Conservation (phyloP, 2,329 filamentous ascomycete genomes). For the Phaeophleospora eucalypticola region DNA sequence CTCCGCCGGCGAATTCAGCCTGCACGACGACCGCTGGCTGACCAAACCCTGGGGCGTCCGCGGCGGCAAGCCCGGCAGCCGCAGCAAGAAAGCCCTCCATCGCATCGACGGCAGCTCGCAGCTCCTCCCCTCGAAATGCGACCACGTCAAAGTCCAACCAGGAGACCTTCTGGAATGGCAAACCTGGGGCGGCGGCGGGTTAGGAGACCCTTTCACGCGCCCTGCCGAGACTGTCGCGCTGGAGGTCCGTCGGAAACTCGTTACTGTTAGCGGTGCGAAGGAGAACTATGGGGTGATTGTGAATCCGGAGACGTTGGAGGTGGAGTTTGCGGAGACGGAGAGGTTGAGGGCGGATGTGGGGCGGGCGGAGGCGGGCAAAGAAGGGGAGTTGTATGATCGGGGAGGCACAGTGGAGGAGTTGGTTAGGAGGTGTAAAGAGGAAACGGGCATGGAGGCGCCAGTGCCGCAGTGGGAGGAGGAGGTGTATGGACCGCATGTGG, state of each 20-base stretch:
- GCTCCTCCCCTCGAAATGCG: conserved; percentile 22
- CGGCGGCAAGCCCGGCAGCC: conserved; percentile 24
- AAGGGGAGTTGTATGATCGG: conserved; percentile 18
- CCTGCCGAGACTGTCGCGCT: conserved; percentile 25
- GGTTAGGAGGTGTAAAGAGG: conserved; percentile 20
- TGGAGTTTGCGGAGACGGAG: conserved; percentile 21
- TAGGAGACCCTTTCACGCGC: conserved; percentile 23
- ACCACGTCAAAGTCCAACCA: conserved; percentile 26
- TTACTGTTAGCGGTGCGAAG: conserved; percentile 21
- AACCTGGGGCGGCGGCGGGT: conserved; percentile 24
- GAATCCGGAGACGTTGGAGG: conserved; percentile 18
- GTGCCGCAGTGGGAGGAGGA: conserved; percentile 25
- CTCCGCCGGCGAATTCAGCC: conserved; percentile 24
- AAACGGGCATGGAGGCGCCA: conserved; percentile 23
- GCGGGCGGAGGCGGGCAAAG: conserved; percentile 22
- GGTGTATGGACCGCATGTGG: conserved; percentile 25
- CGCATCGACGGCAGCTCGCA: conserved; percentile 14
- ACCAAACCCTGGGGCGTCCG: conserved; percentile 26
- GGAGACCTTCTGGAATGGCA: conserved; percentile 26
- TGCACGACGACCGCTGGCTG: conserved; percentile 27
- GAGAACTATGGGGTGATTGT: conserved; percentile 23
- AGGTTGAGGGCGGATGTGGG: conserved; percentile 22
- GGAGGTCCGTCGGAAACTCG: conserved; percentile 23
- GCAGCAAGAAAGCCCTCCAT: conserved; percentile 23
- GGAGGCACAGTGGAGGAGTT: conserved; percentile 24